A percentile compares a stretch with the other conserved stretches of the same genome.
Evolutionary conservation across 345 rosid species (phyloP).

Genomic region (Eucalyptus virginea): DNA sequence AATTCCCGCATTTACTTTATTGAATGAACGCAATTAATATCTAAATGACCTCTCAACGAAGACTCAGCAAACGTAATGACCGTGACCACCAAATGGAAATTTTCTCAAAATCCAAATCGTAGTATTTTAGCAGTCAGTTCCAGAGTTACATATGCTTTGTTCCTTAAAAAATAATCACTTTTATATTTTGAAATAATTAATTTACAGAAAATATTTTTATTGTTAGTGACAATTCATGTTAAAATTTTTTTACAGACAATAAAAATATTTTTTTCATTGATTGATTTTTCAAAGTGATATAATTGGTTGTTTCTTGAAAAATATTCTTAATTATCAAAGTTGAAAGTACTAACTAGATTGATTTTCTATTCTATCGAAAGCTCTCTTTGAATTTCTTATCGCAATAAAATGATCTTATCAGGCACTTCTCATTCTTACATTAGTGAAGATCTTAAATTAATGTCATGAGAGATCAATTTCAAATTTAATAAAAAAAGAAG

Average conservation of each 20-base stretch:
- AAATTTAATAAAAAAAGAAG: too few relatives aligned
- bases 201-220: too few relatives aligned
- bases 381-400: not conserved
- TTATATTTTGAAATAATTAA: too few relatives aligned
- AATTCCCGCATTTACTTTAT: not conserved
- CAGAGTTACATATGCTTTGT: not conserved
- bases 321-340: too few relatives aligned
- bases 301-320: not conserved
- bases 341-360: not conserved
- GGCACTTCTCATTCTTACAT: not conserved
- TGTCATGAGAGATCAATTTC: too few relatives aligned
- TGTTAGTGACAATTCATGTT: too few relatives aligned
- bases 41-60: not conserved
- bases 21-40: not conserved
- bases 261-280: not conserved
- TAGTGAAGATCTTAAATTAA: too few relatives aligned
- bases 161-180: not conserved
- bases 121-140: not conserved
- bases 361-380: not conserved
- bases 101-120: not conserved
- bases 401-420: accelerated
- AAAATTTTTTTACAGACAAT: accelerated
- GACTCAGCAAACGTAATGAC: not conserved
- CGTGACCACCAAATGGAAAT: not conserved
- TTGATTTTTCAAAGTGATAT: not conserved